Evolutionary conservation across 164 flowering plant genomes (phyloP).

Genomic region (Kalanchoe fedtschenkoi): DNA sequence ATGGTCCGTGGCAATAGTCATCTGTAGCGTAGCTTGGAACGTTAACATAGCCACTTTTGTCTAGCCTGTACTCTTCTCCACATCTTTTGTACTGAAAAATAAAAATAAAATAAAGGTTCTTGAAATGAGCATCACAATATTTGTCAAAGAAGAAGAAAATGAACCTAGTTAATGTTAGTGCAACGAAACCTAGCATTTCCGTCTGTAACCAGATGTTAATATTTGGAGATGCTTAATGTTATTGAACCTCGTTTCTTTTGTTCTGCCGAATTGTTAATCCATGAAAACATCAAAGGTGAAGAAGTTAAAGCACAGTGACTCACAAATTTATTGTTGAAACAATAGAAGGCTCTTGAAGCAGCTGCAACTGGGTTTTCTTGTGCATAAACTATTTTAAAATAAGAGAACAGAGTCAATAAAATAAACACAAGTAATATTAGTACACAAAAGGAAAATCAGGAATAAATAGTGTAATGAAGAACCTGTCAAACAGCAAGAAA

Average conservation of each 20-base stretch:
- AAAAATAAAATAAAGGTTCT: not conserved
- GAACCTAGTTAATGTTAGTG: too few species aligned
- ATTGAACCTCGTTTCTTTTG: too few species aligned
- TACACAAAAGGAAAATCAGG: not conserved
- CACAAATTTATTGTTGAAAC: slow-evolving; percentile 26
- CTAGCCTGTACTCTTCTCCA: slow-evolving; percentile 20
- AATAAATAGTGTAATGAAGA: not conserved
- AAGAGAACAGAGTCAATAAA: not conserved
- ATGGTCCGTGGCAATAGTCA: slow-evolving; percentile 36
- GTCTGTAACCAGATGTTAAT: not conserved
- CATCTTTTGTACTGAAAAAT: slow-evolving; percentile 20
- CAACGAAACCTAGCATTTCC: too few species aligned
- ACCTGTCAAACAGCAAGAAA: slow-evolving; percentile 11
- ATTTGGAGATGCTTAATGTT: too few species aligned
- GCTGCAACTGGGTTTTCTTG: slow-evolving; percentile 10
- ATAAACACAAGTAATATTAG: not conserved
- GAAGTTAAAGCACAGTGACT: slow-evolving; percentile 6
- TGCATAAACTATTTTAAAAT: slow-evolving; percentile 11
- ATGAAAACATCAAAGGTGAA: not conserved
- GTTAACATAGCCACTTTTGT: slow-evolving; percentile 19
- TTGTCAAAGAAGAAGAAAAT: not conserved
- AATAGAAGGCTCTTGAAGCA: slow-evolving; percentile 13
- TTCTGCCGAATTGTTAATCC: too few species aligned
- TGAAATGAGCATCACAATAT: not conserved
- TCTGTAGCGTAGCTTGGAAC: slow-evolving; percentile 18